phyloP scores from a whole-genome alignment of 2,329 filamentous ascomycete species.

The Fusarium sp. region DNA sequence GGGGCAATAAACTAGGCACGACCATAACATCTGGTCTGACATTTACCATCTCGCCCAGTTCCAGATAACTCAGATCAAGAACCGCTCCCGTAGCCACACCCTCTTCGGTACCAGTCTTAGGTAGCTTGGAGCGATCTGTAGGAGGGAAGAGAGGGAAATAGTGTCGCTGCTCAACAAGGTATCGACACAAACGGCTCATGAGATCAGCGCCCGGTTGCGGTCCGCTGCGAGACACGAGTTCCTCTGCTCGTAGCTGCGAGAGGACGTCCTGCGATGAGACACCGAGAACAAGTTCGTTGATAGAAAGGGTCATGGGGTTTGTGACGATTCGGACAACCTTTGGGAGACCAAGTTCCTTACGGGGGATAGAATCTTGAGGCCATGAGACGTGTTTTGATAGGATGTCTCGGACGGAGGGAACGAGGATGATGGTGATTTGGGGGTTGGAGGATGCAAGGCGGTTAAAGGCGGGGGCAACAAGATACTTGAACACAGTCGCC shows the following conservation, averaged over 20 bases:
- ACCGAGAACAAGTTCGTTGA: slow-evolving; percentile 89
- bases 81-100: slow-evolving; percentile 78
- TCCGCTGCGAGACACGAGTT: slow-evolving; percentile 60
- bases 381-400: slow-evolving; percentile 88
- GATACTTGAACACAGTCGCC: slow-evolving; percentile 83
- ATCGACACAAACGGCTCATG: slow-evolving; percentile 78
- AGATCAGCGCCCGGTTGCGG: slow-evolving; percentile 61
- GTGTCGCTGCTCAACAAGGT: slow-evolving; percentile 89
- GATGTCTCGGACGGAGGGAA: slow-evolving; percentile 86
- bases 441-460: slow-evolving; percentile 79
- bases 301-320: slow-evolving; percentile 88
- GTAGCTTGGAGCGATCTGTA: slow-evolving; percentile 74
- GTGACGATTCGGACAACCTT: slow-evolving; percentile 83
- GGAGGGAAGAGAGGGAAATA: slow-evolving; percentile 93
- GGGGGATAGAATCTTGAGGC: slow-evolving; percentile 74
- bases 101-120: slow-evolving; percentile 72
- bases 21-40: slow-evolving; percentile 88
- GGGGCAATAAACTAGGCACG: slow-evolving; percentile 83
- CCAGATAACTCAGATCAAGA: slow-evolving; percentile 86
- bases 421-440: slow-evolving; percentile 81
- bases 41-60: slow-evolving; percentile 90
- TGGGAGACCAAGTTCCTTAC: slow-evolving; percentile 81
- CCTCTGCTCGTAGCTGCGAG: slow-evolving; percentile 83
- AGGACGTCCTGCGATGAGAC: slow-evolving; percentile 87
- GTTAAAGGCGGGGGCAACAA: slow-evolving; percentile 80